Evolutionary conservation across 225 moss, liverwort and hornwort species (phyloP).

Genomic region (Ulota crispa): DNA sequence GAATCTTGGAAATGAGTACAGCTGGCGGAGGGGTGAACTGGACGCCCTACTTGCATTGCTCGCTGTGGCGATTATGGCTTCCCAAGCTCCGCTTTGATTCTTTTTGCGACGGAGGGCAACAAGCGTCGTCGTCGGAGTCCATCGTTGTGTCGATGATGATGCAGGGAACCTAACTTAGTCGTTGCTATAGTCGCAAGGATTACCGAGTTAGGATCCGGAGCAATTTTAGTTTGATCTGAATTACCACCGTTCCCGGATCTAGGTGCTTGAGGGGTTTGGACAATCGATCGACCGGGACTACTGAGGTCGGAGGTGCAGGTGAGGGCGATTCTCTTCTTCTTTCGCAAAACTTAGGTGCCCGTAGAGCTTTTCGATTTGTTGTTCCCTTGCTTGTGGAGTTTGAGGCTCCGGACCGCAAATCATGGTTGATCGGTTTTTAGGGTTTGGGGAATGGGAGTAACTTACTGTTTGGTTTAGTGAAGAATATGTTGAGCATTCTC

Average conservation of each 20-base stretch:
- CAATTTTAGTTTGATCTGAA: not conserved
- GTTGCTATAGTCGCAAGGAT: not conserved
- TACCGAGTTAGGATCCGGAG: not conserved
- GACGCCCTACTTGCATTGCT: not conserved
- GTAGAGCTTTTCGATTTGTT: not conserved
- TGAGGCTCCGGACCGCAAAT: not conserved
- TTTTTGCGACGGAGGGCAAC: not conserved
- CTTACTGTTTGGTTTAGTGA: not conserved
- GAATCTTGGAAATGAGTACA: not conserved
- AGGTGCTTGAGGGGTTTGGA: not conserved
- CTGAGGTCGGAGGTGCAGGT: not conserved
- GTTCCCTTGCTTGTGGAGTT: not conserved
- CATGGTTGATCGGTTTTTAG: slow-evolving; percentile 18
- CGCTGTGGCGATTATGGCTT: not conserved
- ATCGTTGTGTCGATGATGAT: not conserved
- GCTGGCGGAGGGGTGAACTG: slow-evolving; percentile 6
- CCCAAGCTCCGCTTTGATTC: not conserved
- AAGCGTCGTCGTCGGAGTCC: not conserved
- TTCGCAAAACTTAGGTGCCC: not conserved
- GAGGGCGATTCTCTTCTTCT: not conserved
- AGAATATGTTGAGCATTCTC: not conserved
- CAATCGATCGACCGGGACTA: not conserved
- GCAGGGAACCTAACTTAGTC: not conserved
- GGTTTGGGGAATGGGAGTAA: slow-evolving; percentile 3
- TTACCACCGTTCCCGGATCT: not conserved